A percentile compares a stretch with the other conserved stretches of the same genome.
phyloP scores from a whole-genome alignment of 257 asterid species.

The Scutellaria minor region DNA sequence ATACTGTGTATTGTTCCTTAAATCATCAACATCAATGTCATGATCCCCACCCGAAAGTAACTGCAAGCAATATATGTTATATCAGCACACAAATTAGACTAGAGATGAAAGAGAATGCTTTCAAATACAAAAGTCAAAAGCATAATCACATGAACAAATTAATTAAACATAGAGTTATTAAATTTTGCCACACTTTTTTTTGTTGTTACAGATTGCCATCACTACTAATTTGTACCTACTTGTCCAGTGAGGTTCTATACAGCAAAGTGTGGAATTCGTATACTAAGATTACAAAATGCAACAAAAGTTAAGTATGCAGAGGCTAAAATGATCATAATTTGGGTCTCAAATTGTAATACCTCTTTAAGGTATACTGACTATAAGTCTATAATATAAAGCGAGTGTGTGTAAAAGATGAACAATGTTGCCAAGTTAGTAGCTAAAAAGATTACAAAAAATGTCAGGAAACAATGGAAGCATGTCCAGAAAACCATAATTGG shows the following conservation, averaged over 20 bases:
- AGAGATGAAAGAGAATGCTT: constrained; percentile 14
- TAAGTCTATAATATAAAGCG: not conserved
- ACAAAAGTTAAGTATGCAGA: too few relatives aligned
- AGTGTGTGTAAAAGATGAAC: constrained; percentile 9
- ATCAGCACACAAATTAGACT: constrained; percentile 36
- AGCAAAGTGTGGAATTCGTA: too few relatives aligned
- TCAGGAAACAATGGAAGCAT: not conserved
- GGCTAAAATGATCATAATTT: too few relatives aligned
- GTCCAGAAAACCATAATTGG: not conserved
- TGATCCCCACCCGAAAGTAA: constrained; percentile 90
- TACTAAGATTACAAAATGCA: too few relatives aligned
- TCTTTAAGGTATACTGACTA: constrained; percentile 4
- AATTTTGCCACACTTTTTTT: not conserved
- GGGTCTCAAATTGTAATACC: too few relatives aligned
- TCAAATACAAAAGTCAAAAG: constrained; percentile 15
- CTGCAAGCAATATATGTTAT: constrained; percentile 45
- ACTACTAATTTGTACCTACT: not conserved
- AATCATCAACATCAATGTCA: constrained; percentile 90
- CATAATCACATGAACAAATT: constrained; percentile 22
- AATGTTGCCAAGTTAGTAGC: constrained; percentile 3
- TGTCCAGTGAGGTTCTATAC: too few relatives aligned
- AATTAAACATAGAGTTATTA: not conserved
- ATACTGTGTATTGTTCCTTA: constrained; percentile 80
- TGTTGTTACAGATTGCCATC: not conserved
- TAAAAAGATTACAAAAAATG: not conserved